Evolutionary conservation across 192 early-diverging fungal genomes (phyloP), one percentile per base, ranked within the genome.

Genomic region (Coemansia sp.): DNA sequence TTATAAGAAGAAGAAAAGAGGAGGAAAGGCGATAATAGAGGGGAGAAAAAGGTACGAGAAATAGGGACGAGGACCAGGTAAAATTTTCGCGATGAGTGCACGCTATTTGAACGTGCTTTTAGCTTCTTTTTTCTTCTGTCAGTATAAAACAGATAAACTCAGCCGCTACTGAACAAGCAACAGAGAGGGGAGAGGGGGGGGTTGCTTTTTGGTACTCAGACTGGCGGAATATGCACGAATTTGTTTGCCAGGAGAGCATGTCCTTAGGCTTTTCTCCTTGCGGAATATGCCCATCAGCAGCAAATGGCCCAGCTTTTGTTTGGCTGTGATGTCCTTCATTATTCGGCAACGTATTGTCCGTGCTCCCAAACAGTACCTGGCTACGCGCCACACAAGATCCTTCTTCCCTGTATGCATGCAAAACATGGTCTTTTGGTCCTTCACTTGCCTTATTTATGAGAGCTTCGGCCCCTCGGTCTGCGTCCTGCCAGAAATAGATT

Each of bases 11-110:
- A 51, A 24, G 56, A 58, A 34, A 18, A 58, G 18, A 58, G 23
- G 10, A 27, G 32, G 61, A 62, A 31, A 34, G 9, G 32, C 10
- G 38, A 50, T 25, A 32, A 56, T 32, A 61, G 48, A 50, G 21
- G 25, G 18, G 41, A 14, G 27, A 41, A 58, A 70, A 66, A 56
- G 59, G 52, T 38, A 53, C 48, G n/a, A 57, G 34, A 54, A 58
- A 23, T 26, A 54, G 25, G 38, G 27, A 60, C 22, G 34, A 24
- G 19, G 27, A 19, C n/a, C 22, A 60, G 53, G 25, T 28, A 32
- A 65, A 5, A 41, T 55, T 49, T 56, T 52, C 41, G 22, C 48
- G n/a, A 9, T 55, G 47, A 34, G 9, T 44, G 12, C 12, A 16
- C 12, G 38, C 14, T 44, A 44, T 44, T 51, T 41, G 47, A 49